Percentiles rank a stretch among this genome's conserved stretches.
Conservation (phyloP, 2,329 filamentous ascomycete genomes). For the Hypocrella siamensis region DNA sequence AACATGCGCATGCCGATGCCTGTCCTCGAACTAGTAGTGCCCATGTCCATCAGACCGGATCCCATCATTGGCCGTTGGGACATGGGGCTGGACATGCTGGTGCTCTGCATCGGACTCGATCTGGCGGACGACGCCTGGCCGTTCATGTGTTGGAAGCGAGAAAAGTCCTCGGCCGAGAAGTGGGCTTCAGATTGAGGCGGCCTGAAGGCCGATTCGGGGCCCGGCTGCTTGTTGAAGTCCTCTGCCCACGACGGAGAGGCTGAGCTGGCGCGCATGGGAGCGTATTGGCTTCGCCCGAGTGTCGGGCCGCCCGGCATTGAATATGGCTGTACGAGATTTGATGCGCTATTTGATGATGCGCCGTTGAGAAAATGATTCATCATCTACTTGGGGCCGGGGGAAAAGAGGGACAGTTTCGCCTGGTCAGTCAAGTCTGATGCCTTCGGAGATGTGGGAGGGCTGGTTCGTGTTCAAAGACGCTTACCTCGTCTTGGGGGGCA, state of each 20-base stretch:
- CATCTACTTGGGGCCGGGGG: constrained; percentile 40
- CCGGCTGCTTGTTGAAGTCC: constrained; percentile 40
- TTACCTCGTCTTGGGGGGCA: constrained; percentile 58
- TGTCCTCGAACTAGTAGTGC: too few species aligned
- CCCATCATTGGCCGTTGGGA: constrained; percentile 46
- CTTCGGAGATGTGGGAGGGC: not conserved
- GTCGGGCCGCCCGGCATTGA: too few species aligned
- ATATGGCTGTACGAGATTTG: too few species aligned
- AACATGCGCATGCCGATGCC: too few species aligned
- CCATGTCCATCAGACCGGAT: constrained; percentile 31
- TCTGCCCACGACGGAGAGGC: constrained; percentile 38
- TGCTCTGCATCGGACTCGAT: constrained; percentile 42
- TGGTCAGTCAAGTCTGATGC: not conserved
- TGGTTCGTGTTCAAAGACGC: not conserved
- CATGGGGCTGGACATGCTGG: constrained; percentile 26
- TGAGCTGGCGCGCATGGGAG: constrained; percentile 36
- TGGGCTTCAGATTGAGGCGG: constrained; percentile 37
- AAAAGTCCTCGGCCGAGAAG: constrained; percentile 76
- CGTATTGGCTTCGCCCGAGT: constrained; percentile 32
- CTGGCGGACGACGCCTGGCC: constrained; percentile 34
- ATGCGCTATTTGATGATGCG: too few species aligned
- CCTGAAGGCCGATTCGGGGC: constrained; percentile 58
- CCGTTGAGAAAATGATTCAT: constrained; percentile 89
- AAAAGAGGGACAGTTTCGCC: not conserved
- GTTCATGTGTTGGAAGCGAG: constrained; percentile 65